Base-by-base conservation (phyloP, 192 early-diverging fungal species). In the Coemansia sp. region DNA sequence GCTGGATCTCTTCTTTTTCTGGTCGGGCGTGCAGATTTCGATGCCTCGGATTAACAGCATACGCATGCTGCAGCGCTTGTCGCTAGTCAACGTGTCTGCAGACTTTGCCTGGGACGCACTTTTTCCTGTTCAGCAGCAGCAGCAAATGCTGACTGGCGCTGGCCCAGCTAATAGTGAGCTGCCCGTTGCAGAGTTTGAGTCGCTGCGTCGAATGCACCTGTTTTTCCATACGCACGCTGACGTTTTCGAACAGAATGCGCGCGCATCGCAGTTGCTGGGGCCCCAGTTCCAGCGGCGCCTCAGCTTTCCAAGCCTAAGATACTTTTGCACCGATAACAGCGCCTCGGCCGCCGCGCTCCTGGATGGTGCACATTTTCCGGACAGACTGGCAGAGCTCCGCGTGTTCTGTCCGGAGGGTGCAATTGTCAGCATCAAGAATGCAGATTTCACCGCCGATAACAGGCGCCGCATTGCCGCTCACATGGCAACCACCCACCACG, bases 1-100 rank as follows among this genome's bases (percentile, higher is more conserved):
- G 38, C 57, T 59, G 4, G 57, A 59, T 22, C 57, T 59, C 11
- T 59, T 59, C 38, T 59, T 59, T 16, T 59, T 59, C 39, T 17
- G 6, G n/a, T 39, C 57, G 1, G 39, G 38, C 7, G 32, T 41
- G 4, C 57, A 59, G 39, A 17, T 54, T 22, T 17, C 57, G 38
- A 5, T 59, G 39, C 57, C 57, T 14, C 32, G 8, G 7, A 41
- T 59, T 5, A 0, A 40, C 46, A 25, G 25, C 25, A 38, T n/a
- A 16, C 37, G n/a, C 14, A 17, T 9, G 57, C 38, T 59, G 32
- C 39, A 41, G 32, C 37, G 57, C 5, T 39, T 59, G 57, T 59
- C 57, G 10, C 57, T 59, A 0, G 57, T 59, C 38, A 59, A 59
- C 5, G 57, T 59, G 16, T 59, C 57, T 25, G 57, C 37, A 2